Conservation (phyloP, 1,284 basidiomycete genomes). For the Volvariella surrecta region DNA sequence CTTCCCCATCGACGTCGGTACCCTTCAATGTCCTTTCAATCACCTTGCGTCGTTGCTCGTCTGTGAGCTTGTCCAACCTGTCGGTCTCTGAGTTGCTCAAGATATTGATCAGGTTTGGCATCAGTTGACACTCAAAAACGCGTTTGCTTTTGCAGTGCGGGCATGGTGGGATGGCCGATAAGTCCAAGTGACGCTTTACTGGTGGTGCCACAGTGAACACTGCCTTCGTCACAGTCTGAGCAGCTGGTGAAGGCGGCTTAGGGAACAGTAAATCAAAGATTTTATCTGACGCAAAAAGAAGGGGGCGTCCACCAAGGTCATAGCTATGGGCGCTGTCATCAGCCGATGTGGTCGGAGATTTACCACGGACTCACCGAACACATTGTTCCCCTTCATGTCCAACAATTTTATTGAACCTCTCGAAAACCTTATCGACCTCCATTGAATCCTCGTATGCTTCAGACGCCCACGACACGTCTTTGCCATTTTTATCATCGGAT, state of each 20-base stretch:
- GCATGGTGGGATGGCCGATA: slow-evolving; percentile 45
- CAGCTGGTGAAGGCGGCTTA: slow-evolving; percentile 28
- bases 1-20: slow-evolving; percentile 30
- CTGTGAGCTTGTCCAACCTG: slow-evolving; percentile 30
- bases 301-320: slow-evolving; percentile 63
- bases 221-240: slow-evolving; percentile 44
- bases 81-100: slow-evolving; percentile 28
- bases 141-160: slow-evolving; percentile 49
- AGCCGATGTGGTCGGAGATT: slow-evolving; percentile 2
- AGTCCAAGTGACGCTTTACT: slow-evolving; percentile 41
- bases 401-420: slow-evolving; percentile 67
- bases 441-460: slow-evolving; percentile 76
- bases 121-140: slow-evolving; percentile 79
- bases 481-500: slow-evolving; percentile 32
- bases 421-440: slow-evolving; percentile 69
- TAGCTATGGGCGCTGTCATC: slow-evolving; percentile 41
- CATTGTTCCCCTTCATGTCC: slow-evolving; percentile 67
- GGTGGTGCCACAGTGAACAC: slow-evolving; percentile 45
- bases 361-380: slow-evolving; percentile 46
- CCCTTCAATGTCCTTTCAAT: slow-evolving; percentile 44
- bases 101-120: slow-evolving; percentile 80
- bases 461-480: slow-evolving; percentile 45
- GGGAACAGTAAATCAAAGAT: slow-evolving; percentile 69
- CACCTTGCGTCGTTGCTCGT: slow-evolving; percentile 50
- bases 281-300: slow-evolving; percentile 65